These are phyloP conservation scores for Erythrophleum ivorense DNA, from an alignment of 331 rosid genomes.

Conservation along the genomic window DNA sequence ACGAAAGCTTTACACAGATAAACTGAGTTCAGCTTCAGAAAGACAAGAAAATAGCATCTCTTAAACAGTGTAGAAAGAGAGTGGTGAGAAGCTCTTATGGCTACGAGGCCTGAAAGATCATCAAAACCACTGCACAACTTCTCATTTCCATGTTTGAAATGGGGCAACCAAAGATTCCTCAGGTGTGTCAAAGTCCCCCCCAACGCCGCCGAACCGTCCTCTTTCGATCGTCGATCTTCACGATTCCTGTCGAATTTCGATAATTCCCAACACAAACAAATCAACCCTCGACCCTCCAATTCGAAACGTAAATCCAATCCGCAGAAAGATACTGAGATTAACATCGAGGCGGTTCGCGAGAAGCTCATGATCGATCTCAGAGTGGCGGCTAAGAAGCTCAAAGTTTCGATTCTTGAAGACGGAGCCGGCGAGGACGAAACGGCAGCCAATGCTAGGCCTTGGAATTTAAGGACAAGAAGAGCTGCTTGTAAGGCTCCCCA, in stretches of 20 bases:
- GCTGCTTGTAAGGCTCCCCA: slow-evolving; percentile 55
- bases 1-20: neutral
- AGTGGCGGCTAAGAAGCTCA: slow-evolving; percentile 48
- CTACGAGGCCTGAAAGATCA: slow-evolving; percentile 49
- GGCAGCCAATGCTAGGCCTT: slow-evolving; percentile 45
- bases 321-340: neutral
- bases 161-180: slow-evolving; percentile 57
- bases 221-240: slow-evolving; percentile 33
- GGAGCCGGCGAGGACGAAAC: slow-evolving; percentile 35
- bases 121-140: slow-evolving; percentile 56
- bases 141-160: slow-evolving; percentile 55
- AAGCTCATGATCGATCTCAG: slow-evolving; percentile 49
- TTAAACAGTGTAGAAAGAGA: neutral
- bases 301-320: slow-evolving; percentile 32
- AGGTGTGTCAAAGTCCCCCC: slow-evolving; percentile 49
- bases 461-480: slow-evolving; percentile 56
- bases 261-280: slow-evolving; percentile 18
- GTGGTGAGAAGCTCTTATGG: slow-evolving; percentile 29
- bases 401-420: slow-evolving; percentile 47
- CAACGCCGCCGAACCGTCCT: slow-evolving; percentile 23
- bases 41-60: slow-evolving; percentile 19
- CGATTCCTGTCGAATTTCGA: slow-evolving; percentile 19
- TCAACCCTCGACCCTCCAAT: neutral
- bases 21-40: neutral
- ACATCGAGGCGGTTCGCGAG: slow-evolving; percentile 44